Conservation (phyloP, 495 filamentous ascomycete genomes). For the Aspergillus nanangensis region DNA sequence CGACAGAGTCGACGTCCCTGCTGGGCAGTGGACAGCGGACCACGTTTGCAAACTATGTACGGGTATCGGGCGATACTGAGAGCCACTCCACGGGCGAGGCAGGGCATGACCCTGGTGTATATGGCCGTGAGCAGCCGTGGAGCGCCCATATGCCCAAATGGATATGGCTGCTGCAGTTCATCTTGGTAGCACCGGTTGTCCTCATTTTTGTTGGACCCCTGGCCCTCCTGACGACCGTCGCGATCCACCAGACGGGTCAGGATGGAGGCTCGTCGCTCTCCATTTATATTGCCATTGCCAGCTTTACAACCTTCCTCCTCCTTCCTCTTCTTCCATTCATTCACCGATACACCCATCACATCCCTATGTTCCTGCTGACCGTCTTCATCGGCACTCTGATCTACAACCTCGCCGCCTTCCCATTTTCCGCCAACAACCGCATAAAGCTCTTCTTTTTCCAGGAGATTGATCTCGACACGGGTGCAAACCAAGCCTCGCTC, state of each 20-base stretch:
- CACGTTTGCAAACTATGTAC: constrained; percentile 69
- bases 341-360: constrained; percentile 78
- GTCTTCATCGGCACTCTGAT: constrained; percentile 73
- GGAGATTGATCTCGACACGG: constrained; percentile 70
- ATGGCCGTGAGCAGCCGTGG: constrained; percentile 82
- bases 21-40: constrained; percentile 56
- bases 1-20: constrained; percentile 78
- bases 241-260: constrained; percentile 72
- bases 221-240: constrained; percentile 65
- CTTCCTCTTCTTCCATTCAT: constrained; percentile 77
- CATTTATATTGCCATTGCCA: constrained; percentile 65
- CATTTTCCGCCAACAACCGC: constrained; percentile 72
- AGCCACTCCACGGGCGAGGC: constrained; percentile 30
- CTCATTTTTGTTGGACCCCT: constrained; percentile 72
- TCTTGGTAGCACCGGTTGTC: constrained; percentile 71
- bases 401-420: constrained; percentile 86
- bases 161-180: constrained; percentile 83
- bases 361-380: constrained; percentile 71
- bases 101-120: constrained; percentile 47
- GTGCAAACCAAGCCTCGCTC: constrained; percentile 62
- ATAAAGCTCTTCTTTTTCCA: constrained; percentile 89
- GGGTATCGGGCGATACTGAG: constrained; percentile 31
- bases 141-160: constrained; percentile 71
- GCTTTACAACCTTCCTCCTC: constrained; percentile 67
- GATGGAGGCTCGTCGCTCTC: constrained; percentile 65